Evolutionary conservation across 2,329 filamentous ascomycete genomes (phyloP), one percentile per base, ranked within the genome.

Genomic region (Metarhizium robertsii): DNA sequence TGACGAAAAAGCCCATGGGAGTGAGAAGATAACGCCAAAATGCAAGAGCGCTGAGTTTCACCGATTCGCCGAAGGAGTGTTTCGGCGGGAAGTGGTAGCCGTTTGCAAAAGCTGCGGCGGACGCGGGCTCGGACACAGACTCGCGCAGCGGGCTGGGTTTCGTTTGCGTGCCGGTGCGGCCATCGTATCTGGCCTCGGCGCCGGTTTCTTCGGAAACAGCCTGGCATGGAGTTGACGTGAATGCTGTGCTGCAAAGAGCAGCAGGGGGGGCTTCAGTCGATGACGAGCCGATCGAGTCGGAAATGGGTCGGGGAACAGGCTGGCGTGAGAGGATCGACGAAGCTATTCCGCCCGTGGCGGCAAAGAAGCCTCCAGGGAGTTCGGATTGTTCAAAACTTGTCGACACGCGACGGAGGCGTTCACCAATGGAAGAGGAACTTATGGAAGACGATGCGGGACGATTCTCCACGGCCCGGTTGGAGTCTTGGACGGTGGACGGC

Each of bases 21-120:
- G 89, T 95, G 42, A 80, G 73, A 62, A 87, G 81, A 73, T 90
- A 95, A 53, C 81, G 79, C 82, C 83, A 86, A 65, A 88, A 89
- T 0, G 81, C 78, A 30, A 76, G 73, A 13, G 84, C 65, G 2
- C 79, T 81, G 54, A 84, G 81, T 18, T 69, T 72, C 2, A 81
- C 80, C 1, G 84, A 79, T 56, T 83, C 79, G 42, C 73, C 77
- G 73, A 79, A 82, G 0, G 81, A 71, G 62, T 83, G 81, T 55
- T 77, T 80, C 5, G 80, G 83, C 29, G 80, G 82, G 62, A 85
- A 85, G 64, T 86, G 79, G 62, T 86, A 86, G 47, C 83, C 81
- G 63, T 86, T 86, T n/a, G 76, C 72, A 59, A 81, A 84, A 55
- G 75, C 64, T 55, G 70, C 73, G 42, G 73, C 64, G 3, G 60